A percentile compares a stretch with the other conserved stretches of the same genome.
Conservation (phyloP, 2,329 filamentous ascomycete genomes). For the Clonostachys sp. region DNA sequence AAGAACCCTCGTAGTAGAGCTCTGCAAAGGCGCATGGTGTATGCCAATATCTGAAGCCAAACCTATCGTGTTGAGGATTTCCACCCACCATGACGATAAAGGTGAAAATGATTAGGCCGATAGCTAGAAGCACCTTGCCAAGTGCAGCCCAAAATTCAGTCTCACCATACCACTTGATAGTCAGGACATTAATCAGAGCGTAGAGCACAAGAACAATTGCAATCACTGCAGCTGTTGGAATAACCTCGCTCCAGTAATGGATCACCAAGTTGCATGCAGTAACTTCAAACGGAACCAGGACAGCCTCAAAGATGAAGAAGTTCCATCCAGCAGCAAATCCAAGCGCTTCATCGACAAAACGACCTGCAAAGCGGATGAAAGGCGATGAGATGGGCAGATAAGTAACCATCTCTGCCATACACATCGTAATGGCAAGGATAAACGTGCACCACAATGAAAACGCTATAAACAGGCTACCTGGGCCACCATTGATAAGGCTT, state of each 20-base stretch:
- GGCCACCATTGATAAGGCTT: slow-evolving; percentile 29
- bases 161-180: slow-evolving; percentile 72
- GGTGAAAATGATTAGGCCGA: slow-evolving; percentile 70
- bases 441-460: slow-evolving; percentile 43
- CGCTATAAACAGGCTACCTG: slow-evolving; percentile 44
- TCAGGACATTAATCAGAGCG: slow-evolving; percentile 61
- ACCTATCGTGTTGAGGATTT: slow-evolving; percentile 67
- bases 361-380: slow-evolving; percentile 54
- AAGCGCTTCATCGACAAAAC: slow-evolving; percentile 53
- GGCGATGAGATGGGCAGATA: slow-evolving; percentile 53
- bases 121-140: slow-evolving; percentile 67
- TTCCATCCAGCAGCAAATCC: slow-evolving; percentile 49
- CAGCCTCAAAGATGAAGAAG: slow-evolving; percentile 44
- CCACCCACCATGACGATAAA: slow-evolving; percentile 81
- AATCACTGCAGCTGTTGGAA: slow-evolving; percentile 36
- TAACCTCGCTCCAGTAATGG: slow-evolving; percentile 25
- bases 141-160: slow-evolving; percentile 72
- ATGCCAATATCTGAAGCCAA: slow-evolving; percentile 66
- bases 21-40: slow-evolving; percentile 67
- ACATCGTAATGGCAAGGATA: slow-evolving; percentile 54
- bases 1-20: slow-evolving; percentile 55
- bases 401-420: slow-evolving; percentile 54
- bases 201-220: slow-evolving; percentile 35
- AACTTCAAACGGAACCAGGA: slow-evolving; percentile 47
- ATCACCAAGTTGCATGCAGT: slow-evolving; percentile 32